Conservation (phyloP, 2,329 filamentous ascomycete species). For the Fusarium tupiense region DNA sequence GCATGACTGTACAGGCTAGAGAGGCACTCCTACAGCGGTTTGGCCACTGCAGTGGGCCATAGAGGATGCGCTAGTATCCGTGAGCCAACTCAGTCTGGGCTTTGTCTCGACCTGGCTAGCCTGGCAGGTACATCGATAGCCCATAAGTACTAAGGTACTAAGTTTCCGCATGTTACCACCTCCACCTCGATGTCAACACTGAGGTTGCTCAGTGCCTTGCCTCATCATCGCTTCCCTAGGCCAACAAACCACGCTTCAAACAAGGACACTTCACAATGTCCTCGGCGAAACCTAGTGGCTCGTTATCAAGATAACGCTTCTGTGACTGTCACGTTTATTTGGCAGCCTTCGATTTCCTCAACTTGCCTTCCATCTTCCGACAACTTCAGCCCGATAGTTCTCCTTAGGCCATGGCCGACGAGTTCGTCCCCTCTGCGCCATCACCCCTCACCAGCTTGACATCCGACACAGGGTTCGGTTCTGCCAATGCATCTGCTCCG, state of each 20-base stretch:
- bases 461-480: constrained; percentile 15
- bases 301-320: constrained; percentile 14
- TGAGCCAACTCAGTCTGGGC: neutral
- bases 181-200: constrained; percentile 23
- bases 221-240: constrained; percentile 19
- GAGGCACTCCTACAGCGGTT: neutral
- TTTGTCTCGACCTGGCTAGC: neutral
- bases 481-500: constrained; percentile 33
- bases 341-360: neutral
- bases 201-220: constrained; percentile 8
- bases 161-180: constrained; percentile 3
- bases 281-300: constrained; percentile 17
- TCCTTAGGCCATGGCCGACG: constrained; percentile 39
- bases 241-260: constrained; percentile 25
- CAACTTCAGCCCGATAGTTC: constrained; percentile 8
- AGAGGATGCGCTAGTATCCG: constrained; percentile 7
- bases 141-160: neutral
- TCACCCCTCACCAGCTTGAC: constrained; percentile 34
- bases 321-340: neutral
- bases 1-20: neutral
- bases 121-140: constrained; percentile 1
- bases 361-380: neutral
- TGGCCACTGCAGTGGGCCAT: neutral
- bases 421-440: constrained; percentile 32
- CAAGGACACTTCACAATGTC: constrained; percentile 38